Percentiles rank a stretch among this genome's conserved stretches.
phyloP scores from a whole-genome alignment of 495 filamentous ascomycete species.

The Penicillium cosmopolitanum region DNA sequence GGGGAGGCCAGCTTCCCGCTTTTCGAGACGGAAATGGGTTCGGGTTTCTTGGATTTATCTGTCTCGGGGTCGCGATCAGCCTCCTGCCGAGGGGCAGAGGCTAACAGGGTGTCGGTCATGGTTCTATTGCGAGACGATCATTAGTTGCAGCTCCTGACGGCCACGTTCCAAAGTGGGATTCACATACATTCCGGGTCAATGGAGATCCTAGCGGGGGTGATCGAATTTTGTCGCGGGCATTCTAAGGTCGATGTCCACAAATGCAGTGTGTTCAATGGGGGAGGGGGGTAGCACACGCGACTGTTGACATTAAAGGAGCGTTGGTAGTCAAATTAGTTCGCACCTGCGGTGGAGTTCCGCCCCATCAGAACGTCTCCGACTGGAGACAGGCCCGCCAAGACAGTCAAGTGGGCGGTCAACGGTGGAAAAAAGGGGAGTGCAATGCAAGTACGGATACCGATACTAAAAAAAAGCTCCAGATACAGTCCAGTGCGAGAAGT shows the following conservation, averaged over 20 bases:
- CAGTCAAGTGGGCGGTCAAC: conserved; percentile 26
- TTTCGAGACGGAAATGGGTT: conserved; percentile 27
- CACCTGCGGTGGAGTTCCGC: conserved; percentile 39
- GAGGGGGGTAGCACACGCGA: conserved; percentile 14
- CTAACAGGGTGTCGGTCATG: conserved; percentile 33
- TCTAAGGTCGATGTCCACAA: conserved; percentile 5
- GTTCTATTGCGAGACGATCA: conserved; percentile 20
- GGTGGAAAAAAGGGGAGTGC: conserved; percentile 12
- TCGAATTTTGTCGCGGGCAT: conserved; percentile 18
- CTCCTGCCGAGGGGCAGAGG: conserved; percentile 26
- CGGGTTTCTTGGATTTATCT: conserved; percentile 27
- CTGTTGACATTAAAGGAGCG: conserved; percentile 36
- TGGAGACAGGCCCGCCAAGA: conserved; percentile 36
- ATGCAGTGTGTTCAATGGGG: conserved; percentile 1
- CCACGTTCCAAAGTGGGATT: conserved; percentile 4
- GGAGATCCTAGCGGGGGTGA: conserved; percentile 11
- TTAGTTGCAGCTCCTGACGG: conserved; percentile 26
- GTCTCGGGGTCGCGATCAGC: conserved; percentile 26
- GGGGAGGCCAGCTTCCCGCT: conserved; percentile 35
- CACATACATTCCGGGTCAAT: conserved; percentile 30
- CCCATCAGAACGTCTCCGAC: conserved; percentile 28
- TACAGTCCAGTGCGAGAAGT: no score
- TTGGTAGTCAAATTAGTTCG: conserved; percentile 28
- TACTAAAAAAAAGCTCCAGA: not conserved
- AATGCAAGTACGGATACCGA: not conserved